phyloP scores from a whole-genome alignment of 2,329 filamentous ascomycete genomes.

The Elsinoe perseae region DNA sequence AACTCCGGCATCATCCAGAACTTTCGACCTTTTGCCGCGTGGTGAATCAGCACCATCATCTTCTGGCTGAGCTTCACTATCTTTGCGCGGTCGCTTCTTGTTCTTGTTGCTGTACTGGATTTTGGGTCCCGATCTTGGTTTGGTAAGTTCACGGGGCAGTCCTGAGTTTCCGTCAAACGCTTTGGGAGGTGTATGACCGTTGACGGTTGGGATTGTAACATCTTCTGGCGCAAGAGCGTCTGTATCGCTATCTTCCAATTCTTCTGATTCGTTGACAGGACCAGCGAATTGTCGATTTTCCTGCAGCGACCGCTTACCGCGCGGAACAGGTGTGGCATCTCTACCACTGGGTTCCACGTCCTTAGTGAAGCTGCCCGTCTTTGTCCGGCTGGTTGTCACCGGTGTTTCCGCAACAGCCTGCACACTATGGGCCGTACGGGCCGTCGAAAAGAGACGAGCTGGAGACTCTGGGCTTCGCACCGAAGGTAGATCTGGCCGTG shows the following conservation, averaged over 20 bases:
- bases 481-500: not conserved
- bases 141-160: not conserved
- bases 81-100: not conserved
- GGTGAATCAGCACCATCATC: too few relatives aligned
- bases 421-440: not conserved
- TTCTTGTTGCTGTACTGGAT: not conserved
- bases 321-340: not conserved
- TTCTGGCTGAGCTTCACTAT: too few relatives aligned
- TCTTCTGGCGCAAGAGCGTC: too few relatives aligned
- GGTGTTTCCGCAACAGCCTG: slow-evolving; percentile 8
- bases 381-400: not conserved
- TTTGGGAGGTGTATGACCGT: not conserved
- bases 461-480: not conserved
- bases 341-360: not conserved
- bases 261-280: too few relatives aligned
- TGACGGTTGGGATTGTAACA: too few relatives aligned
- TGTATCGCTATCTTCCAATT: too few relatives aligned
- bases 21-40: too few relatives aligned
- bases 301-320: too few relatives aligned
- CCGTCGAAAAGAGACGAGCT: not conserved
- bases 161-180: not conserved
- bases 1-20: too few relatives aligned
- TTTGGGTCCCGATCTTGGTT: not conserved
- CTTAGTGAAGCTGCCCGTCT: not conserved
- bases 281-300: too few relatives aligned